Conservation (phyloP, 257 asterid genomes). For the Solanum peruvianum region DNA sequence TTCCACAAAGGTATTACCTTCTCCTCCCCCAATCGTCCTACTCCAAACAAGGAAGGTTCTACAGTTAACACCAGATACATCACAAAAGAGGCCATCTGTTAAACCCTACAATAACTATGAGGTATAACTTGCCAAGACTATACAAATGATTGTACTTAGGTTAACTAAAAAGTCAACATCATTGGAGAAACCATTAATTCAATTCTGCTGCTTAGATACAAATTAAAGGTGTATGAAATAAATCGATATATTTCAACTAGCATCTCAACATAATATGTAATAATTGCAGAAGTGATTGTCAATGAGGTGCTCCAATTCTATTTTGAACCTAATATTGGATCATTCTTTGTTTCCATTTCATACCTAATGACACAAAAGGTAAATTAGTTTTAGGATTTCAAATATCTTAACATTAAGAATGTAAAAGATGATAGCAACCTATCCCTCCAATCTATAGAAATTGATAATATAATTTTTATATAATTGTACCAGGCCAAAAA, state of each 20-base stretch:
- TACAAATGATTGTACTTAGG: neutral
- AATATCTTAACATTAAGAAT: neutral
- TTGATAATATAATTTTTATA: neutral
- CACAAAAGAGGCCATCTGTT: neutral
- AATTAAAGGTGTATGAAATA: neutral
- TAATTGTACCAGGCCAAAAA: neutral
- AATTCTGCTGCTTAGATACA: neutral
- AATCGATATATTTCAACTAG: neutral
- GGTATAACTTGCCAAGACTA: neutral
- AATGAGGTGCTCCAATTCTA: neutral
- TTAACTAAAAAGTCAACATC: neutral
- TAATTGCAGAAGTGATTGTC: neutral
- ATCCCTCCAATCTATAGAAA: neutral
- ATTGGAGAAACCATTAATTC: neutral
- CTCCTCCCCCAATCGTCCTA: neutral
- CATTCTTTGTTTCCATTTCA: neutral
- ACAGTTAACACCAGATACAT: neutral
- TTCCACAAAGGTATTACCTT: neutral
- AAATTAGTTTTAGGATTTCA: neutral
- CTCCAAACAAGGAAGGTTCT: neutral
- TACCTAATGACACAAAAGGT: neutral
- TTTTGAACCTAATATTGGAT: neutral
- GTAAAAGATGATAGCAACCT: neutral
- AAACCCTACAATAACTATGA: neutral
- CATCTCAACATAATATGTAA: neutral